Evolutionary conservation across 163 green algal genomes (phyloP).

Genomic region (Scenedesmus sp.): DNA sequence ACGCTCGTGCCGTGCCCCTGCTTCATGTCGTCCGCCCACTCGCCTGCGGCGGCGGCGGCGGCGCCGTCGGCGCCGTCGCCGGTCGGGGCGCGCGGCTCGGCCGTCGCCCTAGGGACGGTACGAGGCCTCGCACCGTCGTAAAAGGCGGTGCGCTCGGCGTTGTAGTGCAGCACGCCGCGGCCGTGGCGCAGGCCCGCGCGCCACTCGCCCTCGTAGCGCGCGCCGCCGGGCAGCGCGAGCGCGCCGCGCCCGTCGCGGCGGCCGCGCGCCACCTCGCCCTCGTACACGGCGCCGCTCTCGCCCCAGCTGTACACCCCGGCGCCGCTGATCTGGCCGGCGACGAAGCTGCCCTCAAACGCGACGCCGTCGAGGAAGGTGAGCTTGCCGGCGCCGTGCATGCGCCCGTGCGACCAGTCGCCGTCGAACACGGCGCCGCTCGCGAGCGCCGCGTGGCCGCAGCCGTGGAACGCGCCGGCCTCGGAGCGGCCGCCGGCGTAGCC

Average conservation of each 20-base stretch:
- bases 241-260: slow-evolving; percentile 61
- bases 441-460: slow-evolving; percentile 52
- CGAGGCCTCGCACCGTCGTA: slow-evolving; percentile 66
- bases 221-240: slow-evolving; percentile 54
- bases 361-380: slow-evolving; percentile 67
- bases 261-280: slow-evolving; percentile 63
- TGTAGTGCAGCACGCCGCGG: slow-evolving; percentile 61
- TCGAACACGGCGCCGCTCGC: slow-evolving; percentile 63
- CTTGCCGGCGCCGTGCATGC: slow-evolving; percentile 66
- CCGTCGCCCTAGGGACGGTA: too few relatives aligned
- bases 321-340: slow-evolving; percentile 58
- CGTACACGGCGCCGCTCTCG: slow-evolving; percentile 54
- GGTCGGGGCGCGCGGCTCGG: too few relatives aligned
- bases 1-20: slow-evolving; percentile 69
- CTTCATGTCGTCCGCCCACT: slow-evolving; percentile 74
- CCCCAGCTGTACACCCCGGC: slow-evolving; percentile 64
- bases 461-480: slow-evolving; percentile 43
- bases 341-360: slow-evolving; percentile 63
- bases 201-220: slow-evolving; percentile 72
- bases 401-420: slow-evolving; percentile 57
- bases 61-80: too few relatives aligned
- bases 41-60: slow-evolving; percentile 43
- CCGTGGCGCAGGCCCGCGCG: slow-evolving; percentile 65
- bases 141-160: slow-evolving; percentile 49
- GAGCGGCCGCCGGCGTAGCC: slow-evolving; percentile 40